Evolutionary conservation across 345 rosid genomes (phyloP).

Genomic region (Turnera subulata): DNA sequence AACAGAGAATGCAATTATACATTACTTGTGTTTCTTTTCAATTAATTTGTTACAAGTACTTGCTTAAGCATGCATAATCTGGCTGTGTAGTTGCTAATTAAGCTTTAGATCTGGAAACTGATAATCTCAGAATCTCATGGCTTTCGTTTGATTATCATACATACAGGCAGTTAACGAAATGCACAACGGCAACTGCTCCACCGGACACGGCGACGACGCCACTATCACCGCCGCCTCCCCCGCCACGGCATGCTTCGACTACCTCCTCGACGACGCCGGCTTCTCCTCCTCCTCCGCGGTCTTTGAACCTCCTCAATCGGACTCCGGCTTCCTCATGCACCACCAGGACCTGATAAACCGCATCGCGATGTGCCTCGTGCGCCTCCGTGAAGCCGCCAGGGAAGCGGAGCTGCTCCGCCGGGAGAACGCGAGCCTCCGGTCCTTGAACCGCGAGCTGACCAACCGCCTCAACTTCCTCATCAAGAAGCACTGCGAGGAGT

Average conservation of each 20-base stretch:
- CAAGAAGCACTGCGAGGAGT: conserved; percentile 34
- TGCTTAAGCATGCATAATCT: too few relatives aligned
- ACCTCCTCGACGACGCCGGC: conserved; percentile 15
- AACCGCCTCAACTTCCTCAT: conserved; percentile 43
- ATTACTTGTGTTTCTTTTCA: too few relatives aligned
- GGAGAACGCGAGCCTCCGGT: conserved; percentile 60
- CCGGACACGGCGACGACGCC: conserved; percentile 17
- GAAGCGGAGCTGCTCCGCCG: conserved; percentile 58
- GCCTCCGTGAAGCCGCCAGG: conserved; percentile 41
- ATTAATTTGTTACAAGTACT: too few relatives aligned
- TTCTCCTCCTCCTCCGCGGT: conserved; percentile 19
- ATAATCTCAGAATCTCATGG: not conserved
- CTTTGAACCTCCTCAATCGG: not conserved
- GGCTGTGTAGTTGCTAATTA: not conserved
- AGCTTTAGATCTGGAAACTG: not conserved
- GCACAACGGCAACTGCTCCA: conserved; percentile 23
- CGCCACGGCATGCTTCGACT: not conserved
- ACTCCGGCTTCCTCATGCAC: conserved; percentile 34
- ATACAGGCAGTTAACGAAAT: conserved; percentile 16
- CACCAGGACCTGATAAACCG: conserved; percentile 48
- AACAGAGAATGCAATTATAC: too few relatives aligned
- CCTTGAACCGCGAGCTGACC: conserved; percentile 54
- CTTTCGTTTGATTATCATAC: too few relatives aligned
- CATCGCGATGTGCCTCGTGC: conserved; percentile 31
- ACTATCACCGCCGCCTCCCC: not conserved